Percentiles rank a stretch among this genome's conserved stretches.
phyloP scores from a whole-genome alignment of 257 asterid genomes.

The Hygrophila difformis region DNA sequence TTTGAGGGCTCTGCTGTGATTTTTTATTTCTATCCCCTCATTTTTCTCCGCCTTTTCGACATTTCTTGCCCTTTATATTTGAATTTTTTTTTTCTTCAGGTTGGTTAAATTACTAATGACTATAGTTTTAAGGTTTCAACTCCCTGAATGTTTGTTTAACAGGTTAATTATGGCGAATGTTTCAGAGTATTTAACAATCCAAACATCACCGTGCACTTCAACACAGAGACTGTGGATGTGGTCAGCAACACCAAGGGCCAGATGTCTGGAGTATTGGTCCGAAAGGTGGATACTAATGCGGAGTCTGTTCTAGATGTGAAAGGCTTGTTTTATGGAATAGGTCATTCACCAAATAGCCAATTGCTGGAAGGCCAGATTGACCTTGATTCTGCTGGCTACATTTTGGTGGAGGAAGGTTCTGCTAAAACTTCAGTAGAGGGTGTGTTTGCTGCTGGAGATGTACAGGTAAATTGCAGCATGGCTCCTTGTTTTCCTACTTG shows the following conservation, averaged over 20 bases:
- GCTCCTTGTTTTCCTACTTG: background rate
- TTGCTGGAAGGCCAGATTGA: slow-evolving; percentile 85
- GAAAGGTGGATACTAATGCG: slow-evolving; percentile 36
- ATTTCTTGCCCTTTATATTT: background rate
- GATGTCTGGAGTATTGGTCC: slow-evolving; percentile 58
- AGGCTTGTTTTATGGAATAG: slow-evolving; percentile 96
- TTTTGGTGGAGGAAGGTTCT: slow-evolving; percentile 38
- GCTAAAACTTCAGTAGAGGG: slow-evolving; percentile 82
- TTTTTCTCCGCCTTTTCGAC: background rate
- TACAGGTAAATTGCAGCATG: slow-evolving; percentile 57
- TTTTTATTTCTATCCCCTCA: background rate
- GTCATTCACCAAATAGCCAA: slow-evolving; percentile 92
- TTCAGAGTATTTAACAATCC: slow-evolving; percentile 98
- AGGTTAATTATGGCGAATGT: slow-evolving; percentile 99
- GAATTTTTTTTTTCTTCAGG: slow-evolving; percentile 17
- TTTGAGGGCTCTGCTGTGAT: too few species aligned
- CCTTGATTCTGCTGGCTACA: slow-evolving; percentile 80
- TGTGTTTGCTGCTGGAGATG: slow-evolving; percentile 98
- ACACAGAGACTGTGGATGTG: slow-evolving; percentile 90
- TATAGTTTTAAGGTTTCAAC: slow-evolving; percentile 81
- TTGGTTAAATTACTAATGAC: slow-evolving; percentile 44
- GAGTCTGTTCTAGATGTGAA: slow-evolving; percentile 69
- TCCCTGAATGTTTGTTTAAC: slow-evolving; percentile 96
- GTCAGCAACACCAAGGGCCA: slow-evolving; percentile 95
- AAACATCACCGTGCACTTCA: slow-evolving; percentile 95